A percentile compares a stretch with the other conserved stretches of the same genome.
These are phyloP conservation scores for Alternaria ethzedia DNA, from an alignment of 2,329 filamentous ascomycete species.

Conservation along the genomic window DNA sequence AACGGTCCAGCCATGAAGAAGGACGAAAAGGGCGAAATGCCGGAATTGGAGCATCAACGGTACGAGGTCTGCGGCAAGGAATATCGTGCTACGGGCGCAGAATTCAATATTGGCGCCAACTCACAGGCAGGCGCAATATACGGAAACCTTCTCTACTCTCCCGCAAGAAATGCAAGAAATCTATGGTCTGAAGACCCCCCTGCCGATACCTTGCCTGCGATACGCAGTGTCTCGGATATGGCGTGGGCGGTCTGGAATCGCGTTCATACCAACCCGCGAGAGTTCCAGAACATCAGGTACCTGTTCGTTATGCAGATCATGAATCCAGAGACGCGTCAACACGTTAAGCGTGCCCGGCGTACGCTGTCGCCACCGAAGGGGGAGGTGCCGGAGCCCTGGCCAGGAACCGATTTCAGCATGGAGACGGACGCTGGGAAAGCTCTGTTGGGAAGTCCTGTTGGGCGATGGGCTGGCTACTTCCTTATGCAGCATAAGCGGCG, in stretches of 20 bases:
- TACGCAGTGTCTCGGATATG: slow-evolving; percentile 24
- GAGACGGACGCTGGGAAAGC: slow-evolving; percentile 22
- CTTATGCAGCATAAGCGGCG: slow-evolving; percentile 22
- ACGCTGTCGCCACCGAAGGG: slow-evolving; percentile 7
- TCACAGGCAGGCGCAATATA: slow-evolving; percentile 12
- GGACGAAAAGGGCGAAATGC: background rate
- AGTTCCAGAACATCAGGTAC: slow-evolving; percentile 24
- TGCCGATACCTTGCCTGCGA: background rate
- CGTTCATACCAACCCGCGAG: background rate
- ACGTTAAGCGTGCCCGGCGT: slow-evolving; percentile 15
- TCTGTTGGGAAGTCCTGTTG: slow-evolving; percentile 21
- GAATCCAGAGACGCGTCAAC: background rate
- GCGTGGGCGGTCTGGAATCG: slow-evolving; percentile 30
- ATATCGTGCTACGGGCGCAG: slow-evolving; percentile 7
- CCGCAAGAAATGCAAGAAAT: background rate
- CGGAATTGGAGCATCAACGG: slow-evolving; percentile 8
- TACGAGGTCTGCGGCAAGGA: slow-evolving; percentile 22
- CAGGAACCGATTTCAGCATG: slow-evolving; percentile 23
- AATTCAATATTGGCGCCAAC: slow-evolving; percentile 13
- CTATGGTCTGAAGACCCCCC: background rate
- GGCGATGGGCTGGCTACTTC: slow-evolving; percentile 22
- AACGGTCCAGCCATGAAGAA: slow-evolving; percentile 2
- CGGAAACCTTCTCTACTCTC: background rate
- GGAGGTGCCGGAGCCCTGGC: slow-evolving; percentile 13
- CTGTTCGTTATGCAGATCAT: slow-evolving; percentile 5